Percentiles rank a stretch among this genome's conserved stretches.
Conservation (phyloP, 192 early-diverging fungal species). For the Coemansia interrupta region DNA sequence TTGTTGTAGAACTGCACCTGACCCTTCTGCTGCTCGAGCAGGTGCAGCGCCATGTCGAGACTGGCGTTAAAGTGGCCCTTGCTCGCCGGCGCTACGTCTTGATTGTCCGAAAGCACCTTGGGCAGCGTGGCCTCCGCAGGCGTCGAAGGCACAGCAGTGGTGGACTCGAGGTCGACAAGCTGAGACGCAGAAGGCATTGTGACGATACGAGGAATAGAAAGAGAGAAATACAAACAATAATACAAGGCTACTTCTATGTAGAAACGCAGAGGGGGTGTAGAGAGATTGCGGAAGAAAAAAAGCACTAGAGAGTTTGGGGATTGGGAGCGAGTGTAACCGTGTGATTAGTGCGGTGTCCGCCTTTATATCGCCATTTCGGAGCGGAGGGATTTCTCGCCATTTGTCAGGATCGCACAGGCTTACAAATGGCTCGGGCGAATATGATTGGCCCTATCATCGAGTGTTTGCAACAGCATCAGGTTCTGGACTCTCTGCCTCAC, state of each 20-base stretch:
- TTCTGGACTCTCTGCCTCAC: too few species aligned
- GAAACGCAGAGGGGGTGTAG: background rate
- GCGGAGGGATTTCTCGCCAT: too few species aligned
- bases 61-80: slow-evolving; percentile 51
- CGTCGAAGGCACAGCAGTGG: slow-evolving; percentile 38
- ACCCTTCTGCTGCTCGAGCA: slow-evolving; percentile 24
- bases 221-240: slow-evolving; percentile 9
- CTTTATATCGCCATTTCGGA: too few species aligned
- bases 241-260: slow-evolving; percentile 1
- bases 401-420: too few species aligned
- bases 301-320: too few species aligned
- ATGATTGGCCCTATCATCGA: too few species aligned
- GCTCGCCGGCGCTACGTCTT: slow-evolving; percentile 9
- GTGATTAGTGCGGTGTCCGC: too few species aligned
- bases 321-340: too few species aligned
- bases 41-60: slow-evolving; percentile 40
- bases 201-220: background rate
- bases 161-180: slow-evolving; percentile 22
- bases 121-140: slow-evolving; percentile 21
- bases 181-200: slow-evolving; percentile 10
- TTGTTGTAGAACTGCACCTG: slow-evolving; percentile 15
- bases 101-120: background rate
- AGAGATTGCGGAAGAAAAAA: too few species aligned
- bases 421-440: too few species aligned
- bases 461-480: too few species aligned